phyloP scores from a whole-genome alignment of 148 eudicot genomes.

The Beta vulgaris region DNA sequence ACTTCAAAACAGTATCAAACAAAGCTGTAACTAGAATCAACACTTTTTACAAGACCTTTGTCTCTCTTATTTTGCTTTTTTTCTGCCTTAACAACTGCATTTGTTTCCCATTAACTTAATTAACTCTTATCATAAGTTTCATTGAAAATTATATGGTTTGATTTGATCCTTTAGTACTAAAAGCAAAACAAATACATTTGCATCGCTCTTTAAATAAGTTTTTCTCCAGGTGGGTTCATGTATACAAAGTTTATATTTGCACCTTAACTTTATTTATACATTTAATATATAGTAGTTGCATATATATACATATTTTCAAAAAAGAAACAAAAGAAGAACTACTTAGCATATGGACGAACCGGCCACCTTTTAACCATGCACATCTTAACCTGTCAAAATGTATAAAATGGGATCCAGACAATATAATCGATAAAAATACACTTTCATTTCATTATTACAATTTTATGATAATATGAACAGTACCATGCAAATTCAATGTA shows the following conservation, averaged over 20 bases:
- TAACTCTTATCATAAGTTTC: not conserved
- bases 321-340: not conserved
- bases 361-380: slow-evolving; percentile 27
- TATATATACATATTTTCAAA: not conserved
- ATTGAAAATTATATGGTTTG: not conserved
- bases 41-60: slow-evolving; percentile 8
- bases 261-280: not conserved
- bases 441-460: slow-evolving; percentile 11
- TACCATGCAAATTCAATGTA: slow-evolving; percentile 33
- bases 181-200: too few species aligned
- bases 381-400: not conserved
- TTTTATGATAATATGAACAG: slow-evolving; percentile 14
- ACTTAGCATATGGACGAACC: slow-evolving; percentile 27
- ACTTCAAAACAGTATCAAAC: slow-evolving; percentile 7
- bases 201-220: too few species aligned
- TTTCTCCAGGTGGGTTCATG: not conserved
- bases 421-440: slow-evolving; percentile 1
- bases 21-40: slow-evolving; percentile 11
- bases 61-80: slow-evolving; percentile 5
- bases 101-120: slow-evolving; percentile 17
- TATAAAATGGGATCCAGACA: slow-evolving; percentile 26
- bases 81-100: slow-evolving; percentile 1
- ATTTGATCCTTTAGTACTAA: not conserved
- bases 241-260: not conserved
- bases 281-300: too few species aligned